A percentile compares a stretch with the other conserved stretches of the same genome.
Evolutionary conservation across 2,329 filamentous ascomycete genomes (phyloP).

Genomic region (Nothophoma quercina): DNA sequence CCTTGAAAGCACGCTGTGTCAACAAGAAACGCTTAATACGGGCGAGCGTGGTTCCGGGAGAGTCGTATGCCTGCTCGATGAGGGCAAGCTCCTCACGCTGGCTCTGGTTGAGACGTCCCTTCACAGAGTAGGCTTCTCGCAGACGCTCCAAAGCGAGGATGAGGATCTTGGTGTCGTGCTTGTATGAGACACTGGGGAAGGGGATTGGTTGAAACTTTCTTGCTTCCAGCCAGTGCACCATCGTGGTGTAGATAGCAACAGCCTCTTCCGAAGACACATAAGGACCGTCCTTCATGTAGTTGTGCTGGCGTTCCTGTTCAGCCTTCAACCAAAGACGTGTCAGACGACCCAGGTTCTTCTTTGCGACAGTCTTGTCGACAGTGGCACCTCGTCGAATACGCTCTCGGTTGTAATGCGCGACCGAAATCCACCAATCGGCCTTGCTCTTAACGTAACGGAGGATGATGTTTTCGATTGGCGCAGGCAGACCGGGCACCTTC

Average conservation of each 20-base stretch:
- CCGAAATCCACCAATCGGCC: conserved; percentile 99
- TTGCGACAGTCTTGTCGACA: conserved; percentile 98
- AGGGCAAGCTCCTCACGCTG: conserved; percentile 95
- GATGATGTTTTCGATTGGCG: conserved; percentile 98
- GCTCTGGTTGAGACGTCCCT: conserved; percentile 94
- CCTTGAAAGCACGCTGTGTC: conserved; percentile 97
- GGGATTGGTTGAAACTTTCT: conserved; percentile 98
- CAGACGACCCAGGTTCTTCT: conserved; percentile 96
- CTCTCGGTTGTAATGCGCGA: conserved; percentile 98
- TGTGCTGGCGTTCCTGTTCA: conserved; percentile 97
- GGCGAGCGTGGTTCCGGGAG: conserved; percentile 92
- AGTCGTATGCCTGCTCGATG: conserved; percentile 98
- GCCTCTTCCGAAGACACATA: conserved; percentile 99
- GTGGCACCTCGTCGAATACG: conserved; percentile 95
- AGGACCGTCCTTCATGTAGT: conserved; percentile 98
- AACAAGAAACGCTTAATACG: conserved; percentile 97
- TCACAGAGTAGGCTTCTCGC: conserved; percentile 95
- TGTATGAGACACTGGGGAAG: conserved; percentile 98
- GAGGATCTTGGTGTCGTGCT: conserved; percentile 98
- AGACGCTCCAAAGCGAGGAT: conserved; percentile 93
- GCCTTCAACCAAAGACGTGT: conserved; percentile 97
- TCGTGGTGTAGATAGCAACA: conserved; percentile 98
- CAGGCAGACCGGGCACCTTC: conserved; percentile 96
- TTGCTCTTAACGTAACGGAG: conserved; percentile 98
- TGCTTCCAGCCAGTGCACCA: conserved; percentile 98